Conservation (phyloP, 331 rosid species). For the Pyracantha coccinea region DNA sequence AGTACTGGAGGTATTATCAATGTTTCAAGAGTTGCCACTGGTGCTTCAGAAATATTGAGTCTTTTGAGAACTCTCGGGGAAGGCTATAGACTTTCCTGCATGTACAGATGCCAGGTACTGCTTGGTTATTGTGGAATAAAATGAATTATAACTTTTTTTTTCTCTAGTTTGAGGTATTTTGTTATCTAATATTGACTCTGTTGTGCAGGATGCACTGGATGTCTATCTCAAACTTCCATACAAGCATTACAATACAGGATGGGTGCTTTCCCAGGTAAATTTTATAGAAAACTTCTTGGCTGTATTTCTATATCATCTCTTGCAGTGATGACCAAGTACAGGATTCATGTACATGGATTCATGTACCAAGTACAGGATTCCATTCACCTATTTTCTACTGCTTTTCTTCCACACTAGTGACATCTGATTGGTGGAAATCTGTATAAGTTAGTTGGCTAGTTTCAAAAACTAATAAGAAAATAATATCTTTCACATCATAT, state of each 20-base stretch:
- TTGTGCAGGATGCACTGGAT: constrained; percentile 84
- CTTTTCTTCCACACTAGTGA: too few species aligned
- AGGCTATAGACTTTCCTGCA: constrained; percentile 83
- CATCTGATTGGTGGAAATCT: background rate
- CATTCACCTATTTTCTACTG: background rate
- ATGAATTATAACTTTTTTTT: background rate
- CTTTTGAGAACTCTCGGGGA: constrained; percentile 86
- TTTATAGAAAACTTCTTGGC: background rate
- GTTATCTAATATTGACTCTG: constrained; percentile 4
- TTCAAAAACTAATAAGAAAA: background rate
- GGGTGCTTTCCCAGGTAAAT: constrained; percentile 97
- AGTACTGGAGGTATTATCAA: constrained; percentile 45
- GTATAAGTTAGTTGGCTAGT: background rate
- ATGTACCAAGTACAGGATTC: background rate
- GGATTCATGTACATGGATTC: background rate
- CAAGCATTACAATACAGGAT: constrained; percentile 91
- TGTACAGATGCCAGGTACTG: constrained; percentile 87
- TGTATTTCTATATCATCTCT: background rate
- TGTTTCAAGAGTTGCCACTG: constrained; percentile 48
- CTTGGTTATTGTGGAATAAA: constrained; percentile 11
- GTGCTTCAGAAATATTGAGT: constrained; percentile 66
- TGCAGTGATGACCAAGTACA: background rate
- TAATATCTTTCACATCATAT: background rate
- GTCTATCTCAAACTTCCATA: constrained; percentile 73
- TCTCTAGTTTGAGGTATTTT: constrained; percentile 6